These are phyloP conservation scores for Aspergillus brunneoviolaceus DNA, from an alignment of 2,329 filamentous ascomycete species.

Conservation along the genomic window DNA sequence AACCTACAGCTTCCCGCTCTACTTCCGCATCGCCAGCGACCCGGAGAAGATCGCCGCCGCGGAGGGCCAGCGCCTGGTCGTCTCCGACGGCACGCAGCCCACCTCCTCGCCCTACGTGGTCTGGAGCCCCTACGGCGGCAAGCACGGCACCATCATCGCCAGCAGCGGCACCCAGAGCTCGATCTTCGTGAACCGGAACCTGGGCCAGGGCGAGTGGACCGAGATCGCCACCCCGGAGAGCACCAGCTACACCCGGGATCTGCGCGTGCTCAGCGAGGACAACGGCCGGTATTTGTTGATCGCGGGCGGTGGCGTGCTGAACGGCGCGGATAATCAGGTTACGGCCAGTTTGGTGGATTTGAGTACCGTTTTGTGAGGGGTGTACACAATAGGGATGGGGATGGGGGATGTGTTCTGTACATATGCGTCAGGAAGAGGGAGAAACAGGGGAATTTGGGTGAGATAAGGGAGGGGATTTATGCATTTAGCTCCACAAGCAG, in stretches of 20 bases:
- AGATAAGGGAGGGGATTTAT: too few relatives aligned
- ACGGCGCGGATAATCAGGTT: not conserved
- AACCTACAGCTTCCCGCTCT: conserved; percentile 49
- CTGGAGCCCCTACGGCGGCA: conserved; percentile 51
- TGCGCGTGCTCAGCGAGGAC: conserved; percentile 45
- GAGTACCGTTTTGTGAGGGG: not conserved
- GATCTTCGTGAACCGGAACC: conserved; percentile 50
- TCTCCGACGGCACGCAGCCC: conserved; percentile 46
- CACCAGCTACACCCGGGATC: conserved; percentile 48
- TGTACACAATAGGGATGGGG: too few relatives aligned
- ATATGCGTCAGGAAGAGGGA: too few relatives aligned
- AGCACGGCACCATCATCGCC: conserved; percentile 52
- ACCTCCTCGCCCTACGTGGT: conserved; percentile 53
- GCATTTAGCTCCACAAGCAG: too few relatives aligned
- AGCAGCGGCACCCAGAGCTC: conserved; percentile 41
- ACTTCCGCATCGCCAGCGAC: conserved; percentile 52
- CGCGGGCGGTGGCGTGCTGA: conserved; percentile 15
- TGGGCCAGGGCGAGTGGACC: conserved; percentile 49
- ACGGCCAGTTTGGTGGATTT: not conserved
- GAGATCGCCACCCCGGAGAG: conserved; percentile 44
- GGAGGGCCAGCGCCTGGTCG: conserved; percentile 42
- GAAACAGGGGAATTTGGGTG: too few relatives aligned
- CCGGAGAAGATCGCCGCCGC: conserved; percentile 49
- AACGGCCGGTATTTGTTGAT: conserved; percentile 21
- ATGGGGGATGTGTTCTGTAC: not conserved